These are phyloP conservation scores for Oryza australiensis DNA, from an alignment of 176 grass and related monocot species.

Conservation along the genomic window DNA sequence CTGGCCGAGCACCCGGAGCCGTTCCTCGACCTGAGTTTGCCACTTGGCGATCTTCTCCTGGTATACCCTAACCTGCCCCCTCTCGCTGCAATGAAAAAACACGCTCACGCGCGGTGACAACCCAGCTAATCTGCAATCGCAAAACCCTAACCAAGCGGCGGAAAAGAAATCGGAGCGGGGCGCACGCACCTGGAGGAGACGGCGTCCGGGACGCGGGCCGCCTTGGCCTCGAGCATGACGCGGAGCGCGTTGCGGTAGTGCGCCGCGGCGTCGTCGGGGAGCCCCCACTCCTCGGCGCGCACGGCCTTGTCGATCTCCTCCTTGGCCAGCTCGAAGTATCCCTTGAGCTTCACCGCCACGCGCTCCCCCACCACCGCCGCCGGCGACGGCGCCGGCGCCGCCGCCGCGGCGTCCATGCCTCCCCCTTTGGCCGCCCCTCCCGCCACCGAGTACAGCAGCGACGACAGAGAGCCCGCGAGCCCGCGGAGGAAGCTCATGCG, in stretches of 20 bases:
- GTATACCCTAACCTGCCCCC: constrained; percentile 68
- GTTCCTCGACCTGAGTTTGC: constrained; percentile 77
- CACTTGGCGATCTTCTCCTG: constrained; percentile 94
- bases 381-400: constrained; percentile 32
- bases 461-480: constrained; percentile 54
- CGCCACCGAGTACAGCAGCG: constrained; percentile 14
- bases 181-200: constrained; percentile 61
- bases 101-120: background rate
- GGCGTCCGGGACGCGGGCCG: constrained; percentile 74
- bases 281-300: constrained; percentile 84
- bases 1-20: constrained; percentile 65
- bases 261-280: constrained; percentile 63
- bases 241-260: constrained; percentile 83
- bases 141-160: background rate
- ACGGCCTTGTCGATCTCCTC: constrained; percentile 98
- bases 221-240: constrained; percentile 90
- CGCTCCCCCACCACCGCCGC: constrained; percentile 75
- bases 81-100: constrained; percentile 55
- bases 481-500: constrained; percentile 67
- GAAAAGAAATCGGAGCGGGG: background rate
- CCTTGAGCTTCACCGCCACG: constrained; percentile 83
- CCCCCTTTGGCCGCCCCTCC: background rate
- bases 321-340: constrained; percentile 96
- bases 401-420: constrained; percentile 29
- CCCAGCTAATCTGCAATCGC: background rate